Evolutionary conservation across 345 rosid species (phyloP).

Genomic region (Xanthoceras sorbifolium): DNA sequence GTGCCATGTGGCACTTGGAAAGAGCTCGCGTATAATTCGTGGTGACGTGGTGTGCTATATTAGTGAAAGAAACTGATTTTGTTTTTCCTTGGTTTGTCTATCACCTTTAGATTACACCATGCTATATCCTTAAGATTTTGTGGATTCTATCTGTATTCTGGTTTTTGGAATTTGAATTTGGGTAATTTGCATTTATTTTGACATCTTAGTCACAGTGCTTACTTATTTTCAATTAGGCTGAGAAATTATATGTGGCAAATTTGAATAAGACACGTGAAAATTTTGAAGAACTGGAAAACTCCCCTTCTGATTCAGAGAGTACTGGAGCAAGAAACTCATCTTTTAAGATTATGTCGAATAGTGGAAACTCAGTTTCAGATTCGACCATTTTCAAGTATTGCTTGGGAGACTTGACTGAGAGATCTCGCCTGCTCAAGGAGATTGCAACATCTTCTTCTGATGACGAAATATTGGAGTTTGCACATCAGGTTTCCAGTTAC

Average conservation of each 20-base stretch:
- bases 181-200: constrained; percentile 1
- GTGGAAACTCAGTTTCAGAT: constrained; percentile 59
- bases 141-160: constrained; percentile 1
- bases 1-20: not conserved
- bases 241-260: constrained; percentile 29
- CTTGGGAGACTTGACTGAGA: constrained; percentile 71
- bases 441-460: constrained; percentile 65
- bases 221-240: constrained; percentile 35
- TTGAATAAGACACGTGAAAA: constrained; percentile 40
- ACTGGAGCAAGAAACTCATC: constrained; percentile 48
- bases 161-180: constrained; percentile 6
- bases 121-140: not conserved
- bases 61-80: not conserved
- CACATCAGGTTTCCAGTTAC: constrained; percentile 73
- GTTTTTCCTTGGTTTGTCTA: not conserved
- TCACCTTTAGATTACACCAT: not conserved
- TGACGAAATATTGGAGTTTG: constrained; percentile 64
- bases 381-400: constrained; percentile 69
- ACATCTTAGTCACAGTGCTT: not conserved
- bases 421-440: constrained; percentile 77
- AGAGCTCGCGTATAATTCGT: not conserved
- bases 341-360: constrained; percentile 35
- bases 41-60: not conserved
- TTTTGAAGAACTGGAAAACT: constrained; percentile 43
- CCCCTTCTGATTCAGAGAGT: constrained; percentile 63